A percentile compares a stretch with the other conserved stretches of the same genome.
Evolutionary conservation across 1,284 basidiomycete genomes (phyloP).

Genomic region (Cutaneotrichosporon sp.): DNA sequence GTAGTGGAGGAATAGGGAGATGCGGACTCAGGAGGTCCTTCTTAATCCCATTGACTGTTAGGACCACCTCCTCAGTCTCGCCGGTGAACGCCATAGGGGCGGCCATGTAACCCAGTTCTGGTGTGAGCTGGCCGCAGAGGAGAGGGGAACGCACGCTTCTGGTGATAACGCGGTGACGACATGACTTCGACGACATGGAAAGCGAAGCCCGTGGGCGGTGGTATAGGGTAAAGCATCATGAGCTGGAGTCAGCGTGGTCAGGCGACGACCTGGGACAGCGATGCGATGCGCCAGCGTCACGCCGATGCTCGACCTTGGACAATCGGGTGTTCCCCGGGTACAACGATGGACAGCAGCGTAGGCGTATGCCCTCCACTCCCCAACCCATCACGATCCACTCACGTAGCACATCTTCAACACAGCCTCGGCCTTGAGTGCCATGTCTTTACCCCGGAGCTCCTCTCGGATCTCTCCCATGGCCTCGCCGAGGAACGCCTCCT

Average conservation of each 20-base stretch:
- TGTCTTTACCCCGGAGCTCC: conserved; percentile 89
- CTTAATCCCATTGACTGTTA: conserved; percentile 95
- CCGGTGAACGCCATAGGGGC: conserved; percentile 87
- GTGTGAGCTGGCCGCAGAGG: not conserved
- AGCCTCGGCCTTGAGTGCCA: conserved; percentile 93
- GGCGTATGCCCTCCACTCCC: no score
- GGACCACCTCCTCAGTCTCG: conserved; percentile 94
- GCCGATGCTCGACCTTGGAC: no score
- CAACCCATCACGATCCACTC: no score
- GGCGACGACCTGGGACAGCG: no score
- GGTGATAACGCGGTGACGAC: conserved; percentile 83
- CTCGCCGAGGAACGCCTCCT: conserved; percentile 51
- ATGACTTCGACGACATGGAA: conserved; percentile 98
- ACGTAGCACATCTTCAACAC: conserved; percentile 96
- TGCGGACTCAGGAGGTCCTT: conserved; percentile 81
- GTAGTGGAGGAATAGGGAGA: conserved; percentile 70
- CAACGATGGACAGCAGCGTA: no score
- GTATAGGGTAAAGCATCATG: conserved; percentile 52
- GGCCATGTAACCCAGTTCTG: conserved; percentile 87
- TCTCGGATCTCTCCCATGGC: conserved; percentile 68
- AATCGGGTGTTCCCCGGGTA: no score
- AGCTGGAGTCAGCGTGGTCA: conserved; percentile 27
- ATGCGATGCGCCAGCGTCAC: no score
- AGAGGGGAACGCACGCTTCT: conserved; percentile 57
- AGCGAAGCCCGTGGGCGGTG: conserved; percentile 53